Evolutionary conservation across 306 rosid genomes (phyloP).

Genomic region (Cicer chorassanicum): DNA sequence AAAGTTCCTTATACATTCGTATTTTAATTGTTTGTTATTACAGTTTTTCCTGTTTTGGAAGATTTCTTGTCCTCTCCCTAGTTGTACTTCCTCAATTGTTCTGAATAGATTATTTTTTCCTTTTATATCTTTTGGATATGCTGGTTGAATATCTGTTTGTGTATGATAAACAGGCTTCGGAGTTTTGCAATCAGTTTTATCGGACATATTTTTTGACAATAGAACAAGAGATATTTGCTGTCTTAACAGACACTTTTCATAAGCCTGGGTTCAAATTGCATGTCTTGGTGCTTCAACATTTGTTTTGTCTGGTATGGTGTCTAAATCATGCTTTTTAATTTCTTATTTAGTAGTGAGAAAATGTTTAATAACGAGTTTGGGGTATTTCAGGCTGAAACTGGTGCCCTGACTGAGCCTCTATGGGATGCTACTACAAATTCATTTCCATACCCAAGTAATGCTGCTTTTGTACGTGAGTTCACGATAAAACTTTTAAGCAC

Average conservation of each 20-base stretch:
- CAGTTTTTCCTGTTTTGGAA: conserved; percentile 5
- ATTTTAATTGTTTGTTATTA: neutral
- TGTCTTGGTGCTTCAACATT: conserved; percentile 91
- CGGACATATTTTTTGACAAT: conserved; percentile 77
- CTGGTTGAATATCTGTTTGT: conserved; percentile 20
- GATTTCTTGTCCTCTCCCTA: neutral
- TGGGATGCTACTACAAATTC: conserved; percentile 83
- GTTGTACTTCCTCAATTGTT: conserved; percentile 8
- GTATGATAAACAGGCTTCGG: conserved; percentile 63
- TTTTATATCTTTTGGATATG: neutral
- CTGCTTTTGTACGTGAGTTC: conserved; percentile 77
- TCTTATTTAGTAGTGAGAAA: conserved; percentile 15
- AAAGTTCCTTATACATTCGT: neutral
- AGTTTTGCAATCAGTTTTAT: conserved; percentile 90
- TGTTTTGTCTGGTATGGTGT: conserved; percentile 79
- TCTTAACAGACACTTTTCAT: conserved; percentile 93
- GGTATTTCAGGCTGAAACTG: conserved; percentile 70
- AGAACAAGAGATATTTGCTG: conserved; percentile 96
- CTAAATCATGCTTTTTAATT: neutral
- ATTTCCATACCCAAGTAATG: conserved; percentile 73
- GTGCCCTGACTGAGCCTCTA: conserved; percentile 81
- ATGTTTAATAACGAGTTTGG: conserved; percentile 3
- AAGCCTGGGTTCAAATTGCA: conserved; percentile 99
- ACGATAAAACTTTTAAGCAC: conserved; percentile 89
- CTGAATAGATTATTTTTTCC: neutral